phyloP scores from a whole-genome alignment of 768 basidiomycete species.

The Auriscalpium microsporum region DNA sequence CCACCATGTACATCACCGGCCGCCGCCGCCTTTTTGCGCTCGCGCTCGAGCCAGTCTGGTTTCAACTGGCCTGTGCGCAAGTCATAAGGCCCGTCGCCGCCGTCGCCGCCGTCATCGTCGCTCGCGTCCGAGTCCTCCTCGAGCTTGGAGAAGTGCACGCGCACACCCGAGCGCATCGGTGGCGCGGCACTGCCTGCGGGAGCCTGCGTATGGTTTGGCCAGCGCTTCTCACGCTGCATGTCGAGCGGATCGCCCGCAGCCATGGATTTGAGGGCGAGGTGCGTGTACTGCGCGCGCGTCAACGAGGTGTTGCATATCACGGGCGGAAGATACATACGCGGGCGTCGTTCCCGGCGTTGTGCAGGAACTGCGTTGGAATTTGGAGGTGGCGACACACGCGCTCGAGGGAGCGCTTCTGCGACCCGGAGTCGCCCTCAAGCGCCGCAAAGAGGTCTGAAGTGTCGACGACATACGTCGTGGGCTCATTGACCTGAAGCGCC shows the following conservation, averaged over 20 bases:
- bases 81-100: constrained; percentile 14
- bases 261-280: constrained; percentile 61
- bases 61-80: constrained; percentile 9
- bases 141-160: constrained; percentile 51
- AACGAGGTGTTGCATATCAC: too few species aligned
- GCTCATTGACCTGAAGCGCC: constrained; percentile 28
- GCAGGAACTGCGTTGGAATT: constrained; percentile 46
- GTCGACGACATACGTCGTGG: constrained; percentile 59
- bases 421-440: constrained; percentile 50
- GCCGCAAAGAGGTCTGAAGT: constrained; percentile 71
- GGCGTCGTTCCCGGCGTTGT: constrained; percentile 87
- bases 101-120: constrained; percentile 11
- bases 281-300: constrained; percentile 46
- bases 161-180: constrained; percentile 26
- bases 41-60: constrained; percentile 6
- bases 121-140: constrained; percentile 39
- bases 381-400: constrained; percentile 57
- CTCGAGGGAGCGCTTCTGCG: constrained; percentile 47
- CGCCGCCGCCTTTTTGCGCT: neutral
- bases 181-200: constrained; percentile 11
- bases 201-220: constrained; percentile 52
- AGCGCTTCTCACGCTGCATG: constrained; percentile 66
- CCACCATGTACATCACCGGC: neutral
- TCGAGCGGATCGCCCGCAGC: constrained; percentile 67
- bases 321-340: constrained; percentile 38